Base-by-base conservation (phyloP, 768 basidiomycete species). In the Tulasnella calospora region DNA sequence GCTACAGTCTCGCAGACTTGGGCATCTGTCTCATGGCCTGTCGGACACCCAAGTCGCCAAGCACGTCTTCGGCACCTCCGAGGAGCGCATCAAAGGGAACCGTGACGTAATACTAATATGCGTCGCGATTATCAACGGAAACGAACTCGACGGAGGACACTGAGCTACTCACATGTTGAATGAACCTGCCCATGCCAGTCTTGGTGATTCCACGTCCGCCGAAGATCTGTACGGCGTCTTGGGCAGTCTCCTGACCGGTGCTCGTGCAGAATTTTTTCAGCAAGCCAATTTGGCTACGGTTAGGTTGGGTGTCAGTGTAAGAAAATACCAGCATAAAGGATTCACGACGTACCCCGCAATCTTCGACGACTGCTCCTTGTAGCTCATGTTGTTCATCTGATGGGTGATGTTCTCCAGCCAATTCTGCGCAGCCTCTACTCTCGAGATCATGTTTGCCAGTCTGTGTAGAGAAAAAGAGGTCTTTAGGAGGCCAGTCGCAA, bases 331-430 rank as follows among this genome's bases (percentile, higher is more conserved):
- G 23, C 27, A 19, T 7, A 21, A 5, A n/a, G 41, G 7, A 61
- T 15, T 36, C 76, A 27, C 12, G 44, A 81, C 86, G 79, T 81
- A 91, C 90, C 93, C 94, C 69, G 93, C 94, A 33, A 95, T 87
- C 80, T 90, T 88, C 70, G 86, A 83, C 17, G 92, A 89, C 82
- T 94, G 92, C 79, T 94, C 88, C 82, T 90, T 90, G 83, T 94
- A 94, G 51, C 87, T 87, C 94, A 96, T 95, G 78, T 94, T 89
- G 81, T 86, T 90, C 93, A 95, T 95, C 83, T 96, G 94, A 83
- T 91, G 92, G 0, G 94, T 96, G 75, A 96, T 85, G 78, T 89
- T 92, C 85, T 96, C 95, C 23, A 96, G 85, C 94, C 94, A 96
- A n/a, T 87, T 88, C 82, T 96, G 95, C 13, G 89, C 89, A 38